Evolutionary conservation across 2,329 filamentous ascomycete species (phyloP), one percentile per base, ranked within the genome.

Genomic region (Tolypocladium sp.): DNA sequence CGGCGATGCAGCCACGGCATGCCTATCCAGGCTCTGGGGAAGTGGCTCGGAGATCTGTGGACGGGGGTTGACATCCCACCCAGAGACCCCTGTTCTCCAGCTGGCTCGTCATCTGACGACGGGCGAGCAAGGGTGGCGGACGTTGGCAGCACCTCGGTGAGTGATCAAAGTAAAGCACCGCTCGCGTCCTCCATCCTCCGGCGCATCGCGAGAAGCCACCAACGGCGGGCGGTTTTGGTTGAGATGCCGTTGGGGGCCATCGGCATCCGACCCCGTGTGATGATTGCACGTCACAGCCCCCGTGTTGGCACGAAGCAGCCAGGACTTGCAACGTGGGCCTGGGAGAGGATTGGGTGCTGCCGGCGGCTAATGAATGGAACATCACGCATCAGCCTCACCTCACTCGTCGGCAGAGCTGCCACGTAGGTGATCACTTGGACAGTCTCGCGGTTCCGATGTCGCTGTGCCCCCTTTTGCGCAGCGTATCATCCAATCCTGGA

Each of bases 351-450:
- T 22, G 49, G 49, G 30, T 33, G 17, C 27, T 20, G 20, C 20
- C 20, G 30, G 30, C 49, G 30, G 17, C 49, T n/a, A n/a, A 35
- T 22, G 49, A 20, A 52, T 52, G 40, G 38, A 46, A 57, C 41
- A 57, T 57, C 8, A 20, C 15, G 41, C 40, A 52, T 51, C 57
- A 56, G 57, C 53, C 53, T 53, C 57, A 35, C 27, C 27, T 52
- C 27, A 17, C 49, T n/a, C 49, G 22, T 35, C 49, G 27, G 20
- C 9, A n/a, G 22, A 56, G 55, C 60, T 51, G 62, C 62, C 62
- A 63, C 62, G 62, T 63, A 62, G 52, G 58, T 27, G 60, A 54
- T 63, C 60, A 63, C 62, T 63, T 62, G 62, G 55, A 41, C 42
- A 35, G 49, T n/a, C 25, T 52, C 27, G 30, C 17, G 49, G 49